phyloP scores from a whole-genome alignment of 1,284 basidiomycete species.

The Ceratobasidium sp. region DNA sequence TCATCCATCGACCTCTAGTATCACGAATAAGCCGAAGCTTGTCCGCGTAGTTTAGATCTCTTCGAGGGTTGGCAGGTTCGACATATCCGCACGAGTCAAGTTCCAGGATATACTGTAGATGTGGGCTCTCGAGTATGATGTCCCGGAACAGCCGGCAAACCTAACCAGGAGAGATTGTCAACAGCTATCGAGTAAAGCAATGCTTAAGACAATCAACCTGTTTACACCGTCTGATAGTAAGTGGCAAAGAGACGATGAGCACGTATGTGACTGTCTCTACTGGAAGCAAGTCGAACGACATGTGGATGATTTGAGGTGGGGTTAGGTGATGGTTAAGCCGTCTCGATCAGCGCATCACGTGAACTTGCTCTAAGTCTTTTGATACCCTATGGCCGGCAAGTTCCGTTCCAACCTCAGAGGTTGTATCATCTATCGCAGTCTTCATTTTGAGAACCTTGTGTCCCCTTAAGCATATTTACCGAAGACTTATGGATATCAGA shows the following conservation, averaged over 20 bases:
- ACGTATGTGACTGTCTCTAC: constrained; percentile 1
- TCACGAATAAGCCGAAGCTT: constrained; percentile 2
- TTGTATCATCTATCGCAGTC: too few relatives aligned
- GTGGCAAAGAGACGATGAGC: background rate
- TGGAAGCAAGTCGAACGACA: constrained; percentile 2
- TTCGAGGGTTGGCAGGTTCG: constrained; percentile 2
- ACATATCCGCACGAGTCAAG: constrained; percentile 18
- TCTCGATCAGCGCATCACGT: background rate
- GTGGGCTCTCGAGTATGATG: background rate
- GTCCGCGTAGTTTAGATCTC: constrained; percentile 15
- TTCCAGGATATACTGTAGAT: constrained; percentile 19
- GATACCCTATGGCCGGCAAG: background rate
- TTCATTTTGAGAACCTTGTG: too few relatives aligned
- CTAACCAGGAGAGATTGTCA: background rate
- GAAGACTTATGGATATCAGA: too few relatives aligned
- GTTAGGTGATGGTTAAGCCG: background rate
- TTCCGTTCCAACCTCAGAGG: too few relatives aligned
- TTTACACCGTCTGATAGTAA: background rate
- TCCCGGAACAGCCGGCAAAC: constrained; percentile 17
- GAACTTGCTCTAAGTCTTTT: background rate
- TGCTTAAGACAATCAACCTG: background rate
- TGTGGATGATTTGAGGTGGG: background rate
- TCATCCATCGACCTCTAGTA: background rate
- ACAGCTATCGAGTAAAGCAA: background rate
- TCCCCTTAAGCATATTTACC: too few relatives aligned